Evolutionary conservation across 306 rosid genomes (phyloP), one percentile per base, ranked within the genome.

Genomic region (Cicer pinnatifidum): DNA sequence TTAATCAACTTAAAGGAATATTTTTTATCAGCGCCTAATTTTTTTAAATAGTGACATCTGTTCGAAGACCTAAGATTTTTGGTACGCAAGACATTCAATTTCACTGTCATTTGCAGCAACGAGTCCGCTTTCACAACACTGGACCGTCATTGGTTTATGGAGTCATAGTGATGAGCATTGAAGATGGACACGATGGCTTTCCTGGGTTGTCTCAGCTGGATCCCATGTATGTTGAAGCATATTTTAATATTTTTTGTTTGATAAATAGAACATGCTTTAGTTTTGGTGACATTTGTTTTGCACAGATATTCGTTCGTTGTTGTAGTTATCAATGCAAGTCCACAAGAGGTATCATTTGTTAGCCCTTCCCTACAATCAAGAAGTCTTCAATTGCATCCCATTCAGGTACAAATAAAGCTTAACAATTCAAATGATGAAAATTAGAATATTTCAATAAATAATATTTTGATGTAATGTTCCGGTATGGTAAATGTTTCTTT

Each of bases 151-250:
- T 82, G 64, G 73, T 83, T 69, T 88, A 75, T 52, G 99, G 96
- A 12, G 85, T 86, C 75, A 79, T 94, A 79, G 96, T 86, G 72
- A 90, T 91, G 96, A 88, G 97, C 88, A 94, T 91, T 81, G 97
- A 91, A 84, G 99, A 94, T 69, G 99, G 97, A 40, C 82, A 83
- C 15, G 83, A 84, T 40, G 90, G 96, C 68, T 45, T 87, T 70
- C 91, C 87, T 7, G 97, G 91, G 78, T 78, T 91, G 82, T 69
- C 89, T 72, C 96, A 94, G 82, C 86, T 94, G 83, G 99, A 94
- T 91, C 84, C 97, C 53, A 78, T 47, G 99, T 94, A 88, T 4
- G 96, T 84, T 73, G n/a, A 79, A 65, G 9, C 69, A 17, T 54
- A 62, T 76, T 19, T n/a, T 50, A 70, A 19, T 33, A 28, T 33